These are phyloP conservation scores for Cytospora paraplurivora DNA, from an alignment of 2,329 filamentous ascomycete genomes.

Conservation along the genomic window DNA sequence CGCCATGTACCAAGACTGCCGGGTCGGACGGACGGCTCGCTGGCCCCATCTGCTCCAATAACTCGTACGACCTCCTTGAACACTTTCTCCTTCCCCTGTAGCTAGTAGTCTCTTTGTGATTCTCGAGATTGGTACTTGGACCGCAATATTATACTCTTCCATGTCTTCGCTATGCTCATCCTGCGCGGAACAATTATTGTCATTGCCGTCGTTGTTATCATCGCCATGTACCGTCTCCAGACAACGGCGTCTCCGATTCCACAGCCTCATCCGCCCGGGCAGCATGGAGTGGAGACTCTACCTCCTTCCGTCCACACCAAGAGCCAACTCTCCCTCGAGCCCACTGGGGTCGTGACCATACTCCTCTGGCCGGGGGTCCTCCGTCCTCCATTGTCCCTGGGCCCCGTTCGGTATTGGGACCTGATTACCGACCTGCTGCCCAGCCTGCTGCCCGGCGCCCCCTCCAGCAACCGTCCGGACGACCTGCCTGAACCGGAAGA, in stretches of 20 bases:
- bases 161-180: conserved; percentile 4
- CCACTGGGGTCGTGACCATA: conserved; percentile 51
- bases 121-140: conserved; percentile 14
- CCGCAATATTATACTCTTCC: conserved; percentile 1
- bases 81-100: conserved; percentile 15
- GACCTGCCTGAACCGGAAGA: conserved; percentile 75
- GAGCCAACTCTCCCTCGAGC: conserved; percentile 62
- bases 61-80: conserved; percentile 10
- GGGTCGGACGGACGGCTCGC: neutral
- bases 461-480: conserved; percentile 55
- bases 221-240: conserved; percentile 5
- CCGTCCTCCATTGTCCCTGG: conserved; percentile 55
- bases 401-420: conserved; percentile 56
- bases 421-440: conserved; percentile 41
- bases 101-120: conserved; percentile 19
- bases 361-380: conserved; percentile 63
- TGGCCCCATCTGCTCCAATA: conserved; percentile 8
- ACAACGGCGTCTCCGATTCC: conserved; percentile 14
- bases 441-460: conserved; percentile 32
- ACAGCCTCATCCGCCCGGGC: conserved; percentile 18
- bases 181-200: too few species aligned
- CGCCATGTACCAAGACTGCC: conserved; percentile 6
- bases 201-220: neutral
- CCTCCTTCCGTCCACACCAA: conserved; percentile 56
- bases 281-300: conserved; percentile 27